Evolutionary conservation across 768 basidiomycete genomes (phyloP).

Genomic region (Leccinum subgranulosum): DNA sequence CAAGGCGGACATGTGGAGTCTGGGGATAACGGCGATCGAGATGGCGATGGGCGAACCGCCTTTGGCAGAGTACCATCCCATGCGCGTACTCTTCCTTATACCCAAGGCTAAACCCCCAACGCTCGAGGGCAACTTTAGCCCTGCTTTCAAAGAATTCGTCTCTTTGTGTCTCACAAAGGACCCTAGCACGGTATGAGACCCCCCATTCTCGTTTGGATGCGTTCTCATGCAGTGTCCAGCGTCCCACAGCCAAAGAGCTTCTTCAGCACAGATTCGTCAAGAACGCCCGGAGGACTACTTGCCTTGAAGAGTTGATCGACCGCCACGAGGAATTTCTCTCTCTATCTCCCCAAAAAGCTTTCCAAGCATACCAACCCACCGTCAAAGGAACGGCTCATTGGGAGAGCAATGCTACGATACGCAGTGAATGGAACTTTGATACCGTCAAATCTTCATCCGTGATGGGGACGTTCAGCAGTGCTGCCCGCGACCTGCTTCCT

Average conservation of each 20-base stretch:
- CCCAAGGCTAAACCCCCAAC: slow-evolving; percentile 94
- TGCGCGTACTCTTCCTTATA: slow-evolving; percentile 97
- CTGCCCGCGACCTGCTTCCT: slow-evolving; percentile 65
- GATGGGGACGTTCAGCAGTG: slow-evolving; percentile 75
- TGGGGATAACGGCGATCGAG: slow-evolving; percentile 97
- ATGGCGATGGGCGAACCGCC: slow-evolving; percentile 98
- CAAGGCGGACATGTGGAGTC: slow-evolving; percentile 96
- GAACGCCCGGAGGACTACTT: slow-evolving; percentile 75
- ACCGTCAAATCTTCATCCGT: slow-evolving; percentile 69
- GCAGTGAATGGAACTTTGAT: slow-evolving; percentile 96
- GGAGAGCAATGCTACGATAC: slow-evolving; percentile 73
- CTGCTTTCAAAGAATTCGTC: slow-evolving; percentile 92
- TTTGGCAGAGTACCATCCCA: slow-evolving; percentile 94
- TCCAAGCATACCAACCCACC: slow-evolving; percentile 55
- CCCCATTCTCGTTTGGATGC: not conserved
- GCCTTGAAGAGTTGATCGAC: slow-evolving; percentile 84
- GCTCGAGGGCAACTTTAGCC: slow-evolving; percentile 81
- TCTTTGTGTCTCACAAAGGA: slow-evolving; percentile 90
- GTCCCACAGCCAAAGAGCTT: slow-evolving; percentile 88
- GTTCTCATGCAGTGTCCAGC: slow-evolving; percentile 43
- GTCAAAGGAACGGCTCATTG: slow-evolving; percentile 57
- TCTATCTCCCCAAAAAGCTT: slow-evolving; percentile 55
- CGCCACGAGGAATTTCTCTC: slow-evolving; percentile 76
- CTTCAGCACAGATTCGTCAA: slow-evolving; percentile 93
- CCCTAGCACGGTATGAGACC: slow-evolving; percentile 58